Evolutionary conservation across 345 rosid species (phyloP).

Genomic region (Syzygium oleosum): DNA sequence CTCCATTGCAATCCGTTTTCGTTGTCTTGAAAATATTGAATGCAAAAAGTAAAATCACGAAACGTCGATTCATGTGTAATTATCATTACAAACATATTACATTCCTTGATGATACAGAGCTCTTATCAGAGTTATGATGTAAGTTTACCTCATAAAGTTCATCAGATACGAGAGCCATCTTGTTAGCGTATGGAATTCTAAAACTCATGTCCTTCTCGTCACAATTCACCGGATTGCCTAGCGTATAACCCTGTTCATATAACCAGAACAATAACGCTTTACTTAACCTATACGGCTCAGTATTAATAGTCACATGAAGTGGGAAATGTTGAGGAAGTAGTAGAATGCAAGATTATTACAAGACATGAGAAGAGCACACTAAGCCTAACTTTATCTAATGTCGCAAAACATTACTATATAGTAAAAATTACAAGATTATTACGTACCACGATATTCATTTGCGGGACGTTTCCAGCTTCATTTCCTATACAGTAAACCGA

Average conservation of each 20-base stretch:
- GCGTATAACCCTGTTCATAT: conserved; percentile 30
- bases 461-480: neutral
- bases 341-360: neutral
- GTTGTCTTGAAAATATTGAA: conserved; percentile 1
- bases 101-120: neutral
- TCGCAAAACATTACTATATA: neutral
- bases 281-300: neutral
- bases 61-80: neutral
- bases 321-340: neutral
- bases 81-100: neutral
- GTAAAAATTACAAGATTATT: neutral
- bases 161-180: conserved; percentile 48
- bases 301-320: neutral
- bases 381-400: neutral
- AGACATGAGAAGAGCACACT: neutral
- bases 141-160: conserved; percentile 38
- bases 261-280: neutral
- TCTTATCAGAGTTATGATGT: neutral
- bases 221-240: conserved; percentile 35
- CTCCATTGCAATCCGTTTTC: conserved; percentile 13
- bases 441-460: neutral
- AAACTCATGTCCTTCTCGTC: conserved; percentile 13
- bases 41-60: neutral
- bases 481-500: neutral
- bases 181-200: conserved; percentile 24